Conservation (phyloP, 768 basidiomycete genomes). For the Gymnopilus junonius region DNA sequence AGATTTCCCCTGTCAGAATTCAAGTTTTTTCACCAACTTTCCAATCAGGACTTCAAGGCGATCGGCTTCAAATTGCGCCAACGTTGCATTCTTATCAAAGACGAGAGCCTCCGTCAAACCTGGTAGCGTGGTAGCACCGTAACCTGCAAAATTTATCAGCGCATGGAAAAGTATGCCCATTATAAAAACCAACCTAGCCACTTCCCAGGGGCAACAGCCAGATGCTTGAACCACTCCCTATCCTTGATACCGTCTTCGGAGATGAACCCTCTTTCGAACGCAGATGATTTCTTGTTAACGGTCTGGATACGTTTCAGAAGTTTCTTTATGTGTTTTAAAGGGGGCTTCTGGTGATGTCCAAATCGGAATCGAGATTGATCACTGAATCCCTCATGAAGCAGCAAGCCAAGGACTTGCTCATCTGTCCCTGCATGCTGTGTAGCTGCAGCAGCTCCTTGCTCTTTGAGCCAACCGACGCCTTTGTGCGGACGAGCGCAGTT, state of each 20-base stretch:
- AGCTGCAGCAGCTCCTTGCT: not conserved
- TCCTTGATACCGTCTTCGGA: conserved; percentile 76
- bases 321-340: conserved; percentile 50
- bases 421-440: not conserved
- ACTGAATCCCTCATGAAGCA: conserved; percentile 18
- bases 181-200: conserved; percentile 63
- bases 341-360: conserved; percentile 25
- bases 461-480: not conserved
- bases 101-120: conserved; percentile 79
- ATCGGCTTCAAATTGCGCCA: conserved; percentile 63
- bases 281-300: conserved; percentile 66
- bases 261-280: conserved; percentile 84
- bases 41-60: conserved; percentile 48
- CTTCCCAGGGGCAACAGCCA: conserved; percentile 87
- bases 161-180: not conserved
- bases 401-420: conserved; percentile 18
- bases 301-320: conserved; percentile 60
- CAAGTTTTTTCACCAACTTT: conserved; percentile 18
- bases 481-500: conserved; percentile 17
- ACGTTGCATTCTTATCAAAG: conserved; percentile 63
- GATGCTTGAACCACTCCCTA: conserved; percentile 85
- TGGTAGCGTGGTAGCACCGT: conserved; percentile 87
- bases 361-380: not conserved
- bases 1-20: not conserved
- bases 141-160: conserved; percentile 52